Evolutionary conservation across 1,139 yeast genomes (phyloP), one percentile per base, ranked within the genome.

Genomic region (Yamadazyma pseudoaaseri): DNA sequence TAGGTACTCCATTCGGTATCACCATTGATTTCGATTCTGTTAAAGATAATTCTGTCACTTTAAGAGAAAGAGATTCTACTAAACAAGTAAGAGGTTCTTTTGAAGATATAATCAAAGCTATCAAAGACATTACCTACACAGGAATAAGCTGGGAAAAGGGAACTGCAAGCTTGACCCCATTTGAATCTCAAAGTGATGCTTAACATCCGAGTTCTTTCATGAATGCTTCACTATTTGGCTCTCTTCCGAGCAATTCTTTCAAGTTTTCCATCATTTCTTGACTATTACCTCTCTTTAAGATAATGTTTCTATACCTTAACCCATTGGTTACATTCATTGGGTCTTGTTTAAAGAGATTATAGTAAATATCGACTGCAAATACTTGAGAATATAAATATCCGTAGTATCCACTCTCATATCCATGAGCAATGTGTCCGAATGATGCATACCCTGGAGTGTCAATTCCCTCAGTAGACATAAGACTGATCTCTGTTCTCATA

Each of bases 1-100:
- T 94, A 61, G 99, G 99, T 64, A 94, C 98, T 39, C 98, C 99
- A 50, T 94, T 92, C 57, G 99, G 99, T 64, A 79, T 94, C 62
- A 94, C 99, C 47, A 85, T 94, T 52, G 99, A 94, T 65, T 94
- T 94, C 62, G 97, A 94, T 47, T 83, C 96, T 35, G 78, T 85
- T 43, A 80, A 85, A 60, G 97, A 94, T 56, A 79, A 80, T 35
- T 82, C 97, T 11, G 85, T 94, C 47, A 94, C 99, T 30, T 76
- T 94, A 56, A 87, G 99, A 76, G 98, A 94, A 65, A 87, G 99
- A 73, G 99, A 94, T 62, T 76, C 95, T 34, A 94, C 98, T 30
- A 83, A 81, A 58, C 99, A 94, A 73, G 97, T 90, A 33, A 87
- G 99, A 75, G 99, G 98, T 44, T 68, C 87, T 13, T 75, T 81